Evolutionary conservation across 2,329 filamentous ascomycete genomes (phyloP), one percentile per base, ranked within the genome.

Genomic region (Beauveria varroae): DNA sequence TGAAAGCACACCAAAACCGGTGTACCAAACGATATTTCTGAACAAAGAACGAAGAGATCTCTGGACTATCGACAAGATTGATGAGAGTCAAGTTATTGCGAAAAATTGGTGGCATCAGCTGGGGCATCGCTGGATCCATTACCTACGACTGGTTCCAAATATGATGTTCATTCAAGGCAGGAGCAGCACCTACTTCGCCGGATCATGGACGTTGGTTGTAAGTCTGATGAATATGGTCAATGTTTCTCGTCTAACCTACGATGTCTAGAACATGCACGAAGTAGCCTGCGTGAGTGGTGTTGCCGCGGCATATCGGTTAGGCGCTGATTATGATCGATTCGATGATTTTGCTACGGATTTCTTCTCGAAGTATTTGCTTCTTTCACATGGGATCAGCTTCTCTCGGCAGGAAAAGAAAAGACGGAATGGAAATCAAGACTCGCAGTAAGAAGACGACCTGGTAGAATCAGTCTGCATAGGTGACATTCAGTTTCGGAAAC

Each of bases 91-190:
- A 65, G 79, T 88, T 50, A 87, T 88, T 56, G 75, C 81, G 53
- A 80, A 79, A 64, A 83, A 88, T 64, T 87, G 84, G 84, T 87
- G 86, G 85, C 85, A 88, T 68, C 85, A 88, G 71, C 77, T 88
- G 12, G 85, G 85, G 61, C 85, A 88, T 67, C 77, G 79, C 3
- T 88, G 80, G 79, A 83, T 83, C 40, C 85, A 88, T 67, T 87
- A 87, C 67, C 68, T 82, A 1, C 79, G 84, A 40, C 85, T 88
- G 1, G 86, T 91, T 1, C 88, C 88, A 0, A 85, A 85, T 64
- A 82, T 91, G 80, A 88, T 87, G 86, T 82, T 88, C 26, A 79
- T 91, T 3, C 86, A 91, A 65, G 86, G 86, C 0, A 81, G 78
- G 63, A 84, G 83, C 28, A 76, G 78, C 54, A 90, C 87, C 0